Conservation (phyloP, 2,329 filamentous ascomycete genomes). For the Phoma sp. region DNA sequence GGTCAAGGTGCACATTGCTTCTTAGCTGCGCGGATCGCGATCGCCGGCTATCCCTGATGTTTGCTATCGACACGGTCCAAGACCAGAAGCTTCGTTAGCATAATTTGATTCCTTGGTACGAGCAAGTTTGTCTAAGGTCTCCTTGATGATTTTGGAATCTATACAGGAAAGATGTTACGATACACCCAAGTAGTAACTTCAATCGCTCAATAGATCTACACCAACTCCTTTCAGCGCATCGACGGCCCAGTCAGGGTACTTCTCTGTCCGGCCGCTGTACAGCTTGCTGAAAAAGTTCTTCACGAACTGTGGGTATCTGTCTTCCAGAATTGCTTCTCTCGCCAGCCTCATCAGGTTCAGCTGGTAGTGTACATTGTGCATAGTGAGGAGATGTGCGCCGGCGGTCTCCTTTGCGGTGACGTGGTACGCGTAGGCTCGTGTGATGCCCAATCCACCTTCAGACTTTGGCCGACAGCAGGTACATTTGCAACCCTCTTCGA, state of each 20-base stretch:
- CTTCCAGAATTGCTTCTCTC: conserved; percentile 79
- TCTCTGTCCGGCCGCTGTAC: conserved; percentile 66
- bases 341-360: conserved; percentile 79
- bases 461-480: conserved; percentile 71
- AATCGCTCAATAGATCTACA: conserved; percentile 54
- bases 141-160: too few relatives aligned
- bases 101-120: neutral
- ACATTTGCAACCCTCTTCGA: conserved; percentile 84
- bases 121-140: neutral
- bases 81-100: too few relatives aligned
- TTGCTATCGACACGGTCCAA: too few relatives aligned
- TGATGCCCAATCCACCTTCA: conserved; percentile 78
- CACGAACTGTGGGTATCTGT: conserved; percentile 79
- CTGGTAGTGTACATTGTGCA: conserved; percentile 96
- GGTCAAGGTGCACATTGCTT: too few relatives aligned
- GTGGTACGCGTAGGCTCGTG: conserved; percentile 88
- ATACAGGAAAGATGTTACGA: too few relatives aligned
- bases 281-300: conserved; percentile 76
- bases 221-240: conserved; percentile 79
- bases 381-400: conserved; percentile 82
- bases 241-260: conserved; percentile 84
- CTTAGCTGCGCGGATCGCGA: too few relatives aligned
- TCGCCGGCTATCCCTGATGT: too few relatives aligned
- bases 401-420: conserved; percentile 93
- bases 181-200: neutral